These are phyloP conservation scores for Silene noctiflora DNA, from an alignment of 179 eudicot species.

Conservation along the genomic window DNA sequence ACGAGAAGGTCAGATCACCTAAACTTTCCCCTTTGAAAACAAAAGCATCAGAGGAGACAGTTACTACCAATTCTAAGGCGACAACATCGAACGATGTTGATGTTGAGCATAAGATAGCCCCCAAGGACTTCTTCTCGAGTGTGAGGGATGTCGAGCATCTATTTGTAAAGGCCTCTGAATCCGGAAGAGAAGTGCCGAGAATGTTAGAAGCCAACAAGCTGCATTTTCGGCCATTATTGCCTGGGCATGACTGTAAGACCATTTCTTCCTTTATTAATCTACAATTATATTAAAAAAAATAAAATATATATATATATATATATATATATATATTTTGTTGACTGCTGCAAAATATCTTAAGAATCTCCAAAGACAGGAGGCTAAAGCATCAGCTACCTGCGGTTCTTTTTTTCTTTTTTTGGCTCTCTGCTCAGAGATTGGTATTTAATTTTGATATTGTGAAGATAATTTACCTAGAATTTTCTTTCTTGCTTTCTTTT, in stretches of 20 bases:
- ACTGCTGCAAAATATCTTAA: not conserved
- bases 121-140: constrained; percentile 65
- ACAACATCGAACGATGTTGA: constrained; percentile 38
- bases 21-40: constrained; percentile 65
- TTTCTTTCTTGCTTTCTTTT: not conserved
- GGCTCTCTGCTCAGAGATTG: no score
- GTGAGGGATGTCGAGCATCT: constrained; percentile 75
- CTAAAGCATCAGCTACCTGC: no score
- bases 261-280: not conserved
- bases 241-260: constrained; percentile 60
- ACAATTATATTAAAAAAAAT: no score
- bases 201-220: constrained; percentile 96
- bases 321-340: not conserved
- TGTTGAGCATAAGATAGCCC: constrained; percentile 47
- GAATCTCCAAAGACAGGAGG: not conserved
- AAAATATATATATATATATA: no score
- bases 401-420: no score
- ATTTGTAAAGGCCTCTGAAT: constrained; percentile 75
- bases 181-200: constrained; percentile 88
- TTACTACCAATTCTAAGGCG: constrained; percentile 39
- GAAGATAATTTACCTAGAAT: not conserved
- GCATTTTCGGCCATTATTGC: constrained; percentile 80
- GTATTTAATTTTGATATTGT: not conserved
- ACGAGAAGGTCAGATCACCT: constrained; percentile 49
- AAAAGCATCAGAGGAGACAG: constrained; percentile 46